Conservation (phyloP, 2,329 filamentous ascomycete genomes). For the Colletotrichum simmondsii region DNA sequence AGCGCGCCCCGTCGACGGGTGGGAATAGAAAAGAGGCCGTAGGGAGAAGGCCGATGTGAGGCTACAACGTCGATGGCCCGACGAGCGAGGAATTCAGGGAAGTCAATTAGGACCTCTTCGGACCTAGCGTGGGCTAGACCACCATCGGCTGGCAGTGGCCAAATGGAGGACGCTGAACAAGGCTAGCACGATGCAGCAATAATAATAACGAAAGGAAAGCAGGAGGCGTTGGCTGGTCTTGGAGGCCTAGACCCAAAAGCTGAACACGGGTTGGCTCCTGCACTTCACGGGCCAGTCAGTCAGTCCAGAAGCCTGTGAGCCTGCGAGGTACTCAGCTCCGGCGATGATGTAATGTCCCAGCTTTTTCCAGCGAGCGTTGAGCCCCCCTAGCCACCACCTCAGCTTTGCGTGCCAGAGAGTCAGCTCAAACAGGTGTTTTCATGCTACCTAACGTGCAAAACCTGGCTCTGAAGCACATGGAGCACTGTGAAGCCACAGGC, state of each 20-base stretch:
- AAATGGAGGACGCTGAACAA: conserved; percentile 18
- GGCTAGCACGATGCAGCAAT: conserved; percentile 26
- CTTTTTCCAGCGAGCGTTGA: conserved; percentile 4
- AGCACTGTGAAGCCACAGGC: background rate
- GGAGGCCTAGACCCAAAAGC: background rate
- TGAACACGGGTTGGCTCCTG: conserved; percentile 14
- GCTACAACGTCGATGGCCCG: background rate
- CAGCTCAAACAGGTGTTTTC: background rate
- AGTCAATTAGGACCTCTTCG: conserved; percentile 24
- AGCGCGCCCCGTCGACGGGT: background rate
- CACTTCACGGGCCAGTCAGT: conserved; percentile 13
- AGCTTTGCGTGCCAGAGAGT: conserved; percentile 19
- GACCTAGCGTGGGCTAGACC: conserved; percentile 28
- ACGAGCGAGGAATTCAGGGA: background rate
- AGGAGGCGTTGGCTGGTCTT: background rate
- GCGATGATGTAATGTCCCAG: conserved; percentile 28
- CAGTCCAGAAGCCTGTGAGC: background rate
- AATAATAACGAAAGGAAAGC: background rate
- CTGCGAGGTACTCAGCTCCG: background rate
- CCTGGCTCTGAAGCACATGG: background rate
- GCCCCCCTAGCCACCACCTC: conserved; percentile 8
- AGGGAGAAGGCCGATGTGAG: background rate
- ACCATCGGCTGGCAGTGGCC: conserved; percentile 5
- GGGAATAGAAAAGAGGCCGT: background rate
- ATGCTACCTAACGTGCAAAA: background rate